phyloP scores from a whole-genome alignment of 768 basidiomycete genomes.

The Omphalotus guepiniiformis region DNA sequence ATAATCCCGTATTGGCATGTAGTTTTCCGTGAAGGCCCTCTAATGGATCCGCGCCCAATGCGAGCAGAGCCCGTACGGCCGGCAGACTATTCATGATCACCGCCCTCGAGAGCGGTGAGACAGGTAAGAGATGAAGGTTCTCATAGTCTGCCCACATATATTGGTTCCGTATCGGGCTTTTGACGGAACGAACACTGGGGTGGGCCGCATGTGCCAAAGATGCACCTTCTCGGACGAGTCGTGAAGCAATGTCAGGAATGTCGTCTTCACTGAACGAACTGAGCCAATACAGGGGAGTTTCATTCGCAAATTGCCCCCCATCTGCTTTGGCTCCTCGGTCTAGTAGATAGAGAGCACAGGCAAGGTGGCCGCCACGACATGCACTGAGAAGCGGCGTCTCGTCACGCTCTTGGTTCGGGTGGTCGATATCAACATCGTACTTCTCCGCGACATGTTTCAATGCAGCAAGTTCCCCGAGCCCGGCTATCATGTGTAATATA shows the following conservation, averaged over 20 bases:
- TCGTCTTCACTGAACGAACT: slow-evolving; percentile 8
- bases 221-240: slow-evolving; percentile 1
- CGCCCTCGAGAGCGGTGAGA: slow-evolving; percentile 10
- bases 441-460: slow-evolving; percentile 6
- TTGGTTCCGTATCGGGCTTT: background rate
- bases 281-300: slow-evolving; percentile 9
- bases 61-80: slow-evolving; percentile 6
- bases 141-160: slow-evolving; percentile 9
- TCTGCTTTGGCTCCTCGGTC: slow-evolving; percentile 8
- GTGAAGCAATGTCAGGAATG: background rate
- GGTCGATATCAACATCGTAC: slow-evolving; percentile 7
- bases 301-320: slow-evolving; percentile 1
- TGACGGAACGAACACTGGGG: background rate
- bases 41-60: slow-evolving; percentile 9
- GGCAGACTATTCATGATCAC: slow-evolving; percentile 9
- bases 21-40: slow-evolving; percentile 1
- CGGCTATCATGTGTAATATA: slow-evolving; percentile 10
- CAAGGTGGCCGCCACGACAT: slow-evolving; percentile 8
- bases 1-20: background rate
- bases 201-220: background rate
- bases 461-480: background rate
- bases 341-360: slow-evolving; percentile 8
- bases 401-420: background rate
- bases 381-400: slow-evolving; percentile 10
- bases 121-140: slow-evolving; percentile 4